Percentiles rank a stretch among this genome's conserved stretches.
phyloP scores from a whole-genome alignment of 2,329 filamentous ascomycete genomes.

The Paracorniculantispora psalliotae region DNA sequence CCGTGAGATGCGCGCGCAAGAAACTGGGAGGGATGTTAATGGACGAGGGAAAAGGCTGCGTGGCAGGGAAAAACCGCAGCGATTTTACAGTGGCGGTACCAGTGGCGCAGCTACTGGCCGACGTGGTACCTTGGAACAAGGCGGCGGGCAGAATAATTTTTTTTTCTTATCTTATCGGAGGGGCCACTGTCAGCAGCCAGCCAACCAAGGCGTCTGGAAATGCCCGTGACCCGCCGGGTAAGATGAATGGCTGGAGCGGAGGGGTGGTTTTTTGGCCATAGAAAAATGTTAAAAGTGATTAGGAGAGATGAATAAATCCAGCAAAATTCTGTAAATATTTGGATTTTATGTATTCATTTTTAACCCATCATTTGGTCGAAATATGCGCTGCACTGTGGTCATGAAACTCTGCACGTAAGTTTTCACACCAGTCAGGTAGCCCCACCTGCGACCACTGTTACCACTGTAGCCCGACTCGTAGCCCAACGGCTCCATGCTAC shows the following conservation, averaged over 20 bases:
- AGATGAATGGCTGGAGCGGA: slow-evolving; percentile 2
- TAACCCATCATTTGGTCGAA: background rate
- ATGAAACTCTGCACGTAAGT: background rate
- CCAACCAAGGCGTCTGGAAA: slow-evolving; percentile 7
- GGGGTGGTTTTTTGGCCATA: background rate
- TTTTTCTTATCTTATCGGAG: slow-evolving; percentile 14
- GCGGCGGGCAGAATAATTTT: slow-evolving; percentile 11
- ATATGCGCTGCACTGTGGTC: background rate
- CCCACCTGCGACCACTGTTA: background rate
- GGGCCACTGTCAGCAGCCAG: slow-evolving; percentile 3
- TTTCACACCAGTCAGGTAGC: background rate
- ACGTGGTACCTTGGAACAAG: background rate
- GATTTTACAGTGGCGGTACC: background rate
- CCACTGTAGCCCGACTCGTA: background rate
- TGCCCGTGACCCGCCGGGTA: slow-evolving; percentile 4
- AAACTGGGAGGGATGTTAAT: slow-evolving; percentile 3
- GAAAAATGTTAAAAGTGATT: background rate
- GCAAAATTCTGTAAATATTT: too few relatives aligned
- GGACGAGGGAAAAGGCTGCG: slow-evolving; percentile 8
- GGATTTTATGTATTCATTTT: background rate
- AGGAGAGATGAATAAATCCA: too few relatives aligned
- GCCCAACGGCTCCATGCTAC: background rate
- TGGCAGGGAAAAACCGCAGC: slow-evolving; percentile 6
- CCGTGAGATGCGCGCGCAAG: slow-evolving; percentile 10
- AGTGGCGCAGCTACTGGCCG: background rate